Evolutionary conservation across 139 green algal genomes (phyloP).

Genomic region (Haematococcus lacustris): DNA sequence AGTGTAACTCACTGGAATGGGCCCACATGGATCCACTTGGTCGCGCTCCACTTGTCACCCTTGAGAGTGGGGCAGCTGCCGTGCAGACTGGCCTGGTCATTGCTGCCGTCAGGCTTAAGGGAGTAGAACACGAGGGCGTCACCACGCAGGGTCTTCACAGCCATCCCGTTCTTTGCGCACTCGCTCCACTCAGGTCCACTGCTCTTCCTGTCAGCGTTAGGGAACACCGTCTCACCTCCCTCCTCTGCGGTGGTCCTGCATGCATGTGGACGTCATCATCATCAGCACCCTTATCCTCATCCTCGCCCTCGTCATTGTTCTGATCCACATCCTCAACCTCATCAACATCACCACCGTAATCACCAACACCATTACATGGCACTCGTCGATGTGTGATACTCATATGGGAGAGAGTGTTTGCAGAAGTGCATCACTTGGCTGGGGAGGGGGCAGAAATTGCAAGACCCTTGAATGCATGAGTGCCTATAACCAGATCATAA

Average conservation of each 20-base stretch:
- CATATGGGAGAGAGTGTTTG: too few relatives aligned
- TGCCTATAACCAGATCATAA: too few relatives aligned
- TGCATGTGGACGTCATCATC: too few relatives aligned
- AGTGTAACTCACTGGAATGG: conserved; percentile 36
- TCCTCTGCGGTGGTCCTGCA: conserved; percentile 35
- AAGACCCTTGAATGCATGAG: too few relatives aligned
- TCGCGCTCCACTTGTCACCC: conserved; percentile 66
- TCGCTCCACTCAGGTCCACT: conserved; percentile 37
- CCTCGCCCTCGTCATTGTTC: too few relatives aligned
- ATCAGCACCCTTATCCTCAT: too few relatives aligned
- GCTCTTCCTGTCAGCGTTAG: conserved; percentile 37
- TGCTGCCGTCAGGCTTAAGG: conserved; percentile 34
- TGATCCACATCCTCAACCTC: too few relatives aligned
- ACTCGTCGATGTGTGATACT: too few relatives aligned
- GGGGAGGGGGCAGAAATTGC: too few relatives aligned
- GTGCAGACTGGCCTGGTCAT: conserved; percentile 38
- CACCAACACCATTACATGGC: too few relatives aligned
- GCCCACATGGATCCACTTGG: conserved; percentile 79
- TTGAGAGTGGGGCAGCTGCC: conserved; percentile 47
- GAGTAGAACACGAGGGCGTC: conserved; percentile 63
- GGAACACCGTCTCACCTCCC: conserved; percentile 64
- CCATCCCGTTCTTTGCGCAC: conserved; percentile 49
- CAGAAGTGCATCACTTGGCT: too few relatives aligned
- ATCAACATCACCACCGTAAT: too few relatives aligned
- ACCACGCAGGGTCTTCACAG: conserved; percentile 41